Percentiles rank a stretch among this genome's conserved stretches.
These are phyloP conservation scores for Cercospora sesami DNA, from an alignment of 2,329 filamentous ascomycete genomes.

Conservation along the genomic window DNA sequence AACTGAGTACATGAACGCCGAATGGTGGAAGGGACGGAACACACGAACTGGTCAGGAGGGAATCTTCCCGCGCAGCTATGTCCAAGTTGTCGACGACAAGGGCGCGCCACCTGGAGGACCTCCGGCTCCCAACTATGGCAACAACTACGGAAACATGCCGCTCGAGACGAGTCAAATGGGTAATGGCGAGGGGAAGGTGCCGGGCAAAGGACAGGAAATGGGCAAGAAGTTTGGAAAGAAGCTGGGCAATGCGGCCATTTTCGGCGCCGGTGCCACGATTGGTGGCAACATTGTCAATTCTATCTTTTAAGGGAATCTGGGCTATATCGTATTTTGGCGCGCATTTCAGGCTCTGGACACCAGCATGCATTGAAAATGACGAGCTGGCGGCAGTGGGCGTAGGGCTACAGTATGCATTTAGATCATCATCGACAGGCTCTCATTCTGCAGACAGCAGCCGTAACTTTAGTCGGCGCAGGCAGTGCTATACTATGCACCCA, in stretches of 20 bases:
- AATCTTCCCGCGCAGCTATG: constrained; percentile 94
- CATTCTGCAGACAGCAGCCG: not conserved
- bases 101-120: constrained; percentile 42
- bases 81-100: constrained; percentile 69
- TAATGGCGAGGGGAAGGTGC: constrained; percentile 51
- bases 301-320: constrained; percentile 23
- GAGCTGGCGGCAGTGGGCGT: not conserved
- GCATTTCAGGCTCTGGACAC: not conserved
- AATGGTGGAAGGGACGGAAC: constrained; percentile 95
- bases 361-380: not conserved
- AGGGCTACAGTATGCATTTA: constrained; percentile 10
- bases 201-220: constrained; percentile 55
- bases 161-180: constrained; percentile 66
- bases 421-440: not conserved
- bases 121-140: constrained; percentile 55
- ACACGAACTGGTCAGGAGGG: constrained; percentile 79
- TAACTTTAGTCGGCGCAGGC: not conserved
- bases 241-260: constrained; percentile 80
- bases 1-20: constrained; percentile 88
- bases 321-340: not conserved
- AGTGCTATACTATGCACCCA: not conserved
- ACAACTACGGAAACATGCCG: constrained; percentile 64
- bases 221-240: constrained; percentile 65
- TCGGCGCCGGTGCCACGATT: constrained; percentile 88
- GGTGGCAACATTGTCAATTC: constrained; percentile 55